These are phyloP conservation scores for Fusarium austroafricanum DNA, from an alignment of 2,329 filamentous ascomycete species.

Conservation along the genomic window DNA sequence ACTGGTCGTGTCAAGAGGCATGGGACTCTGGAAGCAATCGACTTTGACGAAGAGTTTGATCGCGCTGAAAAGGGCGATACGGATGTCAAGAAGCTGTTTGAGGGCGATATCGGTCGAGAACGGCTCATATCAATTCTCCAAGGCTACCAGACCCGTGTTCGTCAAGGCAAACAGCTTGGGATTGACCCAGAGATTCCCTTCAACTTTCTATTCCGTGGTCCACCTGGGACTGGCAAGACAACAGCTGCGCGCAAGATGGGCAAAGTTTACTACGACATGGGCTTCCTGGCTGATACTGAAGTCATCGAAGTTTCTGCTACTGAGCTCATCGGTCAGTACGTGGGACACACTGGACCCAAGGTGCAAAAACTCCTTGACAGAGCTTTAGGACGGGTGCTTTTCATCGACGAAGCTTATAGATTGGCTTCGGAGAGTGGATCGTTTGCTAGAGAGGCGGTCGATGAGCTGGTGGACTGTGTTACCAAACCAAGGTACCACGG, in stretches of 20 bases:
- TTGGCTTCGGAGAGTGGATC: conserved; percentile 55
- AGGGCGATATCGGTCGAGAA: conserved; percentile 69
- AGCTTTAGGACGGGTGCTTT: conserved; percentile 73
- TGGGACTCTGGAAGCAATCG: conserved; percentile 79
- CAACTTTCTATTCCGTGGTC: conserved; percentile 75
- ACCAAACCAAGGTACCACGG: conserved; percentile 67
- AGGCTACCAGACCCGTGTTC: conserved; percentile 63
- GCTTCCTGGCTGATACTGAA: conserved; percentile 69
- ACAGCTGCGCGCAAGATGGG: conserved; percentile 80
- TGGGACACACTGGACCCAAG: conserved; percentile 78
- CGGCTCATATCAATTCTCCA: conserved; percentile 64
- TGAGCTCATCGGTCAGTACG: conserved; percentile 74
- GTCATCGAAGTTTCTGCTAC: conserved; percentile 75
- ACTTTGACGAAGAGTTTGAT: conserved; percentile 74
- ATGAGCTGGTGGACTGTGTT: conserved; percentile 63
- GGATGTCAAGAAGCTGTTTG: conserved; percentile 66
- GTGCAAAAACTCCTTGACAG: conserved; percentile 68
- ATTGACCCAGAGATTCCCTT: conserved; percentile 66
- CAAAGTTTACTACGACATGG: conserved; percentile 80
- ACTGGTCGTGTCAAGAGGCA: conserved; percentile 48
- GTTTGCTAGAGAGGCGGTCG: conserved; percentile 68
- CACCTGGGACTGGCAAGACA: conserved; percentile 78
- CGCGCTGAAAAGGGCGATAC: conserved; percentile 55
- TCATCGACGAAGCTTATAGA: conserved; percentile 79
- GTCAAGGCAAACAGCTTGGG: conserved; percentile 38